These are phyloP conservation scores for Globisporangium echinulatum DNA, from an alignment of 352 stramenopile species.

Conservation along the genomic window DNA sequence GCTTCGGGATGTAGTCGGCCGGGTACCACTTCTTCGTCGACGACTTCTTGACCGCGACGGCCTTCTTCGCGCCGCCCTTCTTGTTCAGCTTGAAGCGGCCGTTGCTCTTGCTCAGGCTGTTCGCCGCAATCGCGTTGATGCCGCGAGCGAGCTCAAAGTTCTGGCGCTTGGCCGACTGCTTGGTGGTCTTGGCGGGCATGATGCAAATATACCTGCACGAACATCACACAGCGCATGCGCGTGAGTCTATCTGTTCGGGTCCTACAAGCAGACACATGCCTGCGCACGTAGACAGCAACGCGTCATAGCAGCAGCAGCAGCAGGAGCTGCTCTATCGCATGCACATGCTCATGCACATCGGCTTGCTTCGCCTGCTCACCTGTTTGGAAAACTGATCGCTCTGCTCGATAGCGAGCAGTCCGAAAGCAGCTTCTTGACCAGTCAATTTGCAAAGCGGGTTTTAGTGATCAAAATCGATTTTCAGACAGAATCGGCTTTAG, in stretches of 20 bases:
- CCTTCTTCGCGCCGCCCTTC: conserved; percentile 64
- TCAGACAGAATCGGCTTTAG: background rate
- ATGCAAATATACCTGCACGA: conserved; percentile 35
- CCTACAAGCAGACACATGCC: background rate
- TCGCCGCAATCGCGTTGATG: conserved; percentile 74
- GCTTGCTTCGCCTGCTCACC: conserved; percentile 21
- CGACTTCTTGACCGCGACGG: conserved; percentile 31
- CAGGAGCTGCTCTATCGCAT: too few species aligned
- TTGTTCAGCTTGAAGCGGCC: conserved; percentile 52
- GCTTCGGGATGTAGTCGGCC: conserved; percentile 71
- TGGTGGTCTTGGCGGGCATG: conserved; percentile 37
- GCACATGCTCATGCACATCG: too few species aligned
- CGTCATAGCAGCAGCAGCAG: too few species aligned
- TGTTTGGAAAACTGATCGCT: conserved; percentile 49
- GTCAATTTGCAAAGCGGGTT: background rate
- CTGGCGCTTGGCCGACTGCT: conserved; percentile 30
- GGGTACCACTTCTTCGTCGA: conserved; percentile 74
- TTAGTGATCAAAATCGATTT: background rate
- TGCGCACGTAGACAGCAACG: too few species aligned
- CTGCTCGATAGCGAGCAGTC: background rate
- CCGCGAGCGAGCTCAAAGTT: conserved; percentile 70
- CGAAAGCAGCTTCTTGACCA: background rate
- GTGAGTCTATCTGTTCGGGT: background rate
- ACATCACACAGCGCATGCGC: background rate
- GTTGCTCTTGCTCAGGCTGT: conserved; percentile 56